Conservation (phyloP, 768 basidiomycete species). For the Boletus reticuloceps region DNA sequence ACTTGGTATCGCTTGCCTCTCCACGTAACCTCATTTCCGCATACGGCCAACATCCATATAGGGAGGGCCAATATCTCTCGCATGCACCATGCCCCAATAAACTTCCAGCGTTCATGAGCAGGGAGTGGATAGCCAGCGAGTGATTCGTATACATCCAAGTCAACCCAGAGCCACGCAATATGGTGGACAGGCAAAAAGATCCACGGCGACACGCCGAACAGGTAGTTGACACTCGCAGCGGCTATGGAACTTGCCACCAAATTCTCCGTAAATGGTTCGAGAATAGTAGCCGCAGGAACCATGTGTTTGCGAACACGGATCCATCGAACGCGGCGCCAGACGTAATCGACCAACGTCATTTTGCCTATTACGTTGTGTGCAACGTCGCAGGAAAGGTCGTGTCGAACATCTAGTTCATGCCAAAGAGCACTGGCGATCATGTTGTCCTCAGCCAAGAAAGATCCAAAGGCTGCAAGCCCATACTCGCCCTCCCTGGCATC, state of each 20-base stretch:
- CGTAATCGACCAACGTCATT: conserved; percentile 82
- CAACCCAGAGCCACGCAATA: conserved; percentile 68
- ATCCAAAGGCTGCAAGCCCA: conserved; percentile 79
- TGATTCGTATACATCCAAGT: conserved; percentile 79
- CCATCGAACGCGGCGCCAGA: conserved; percentile 91
- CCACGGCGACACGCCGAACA: conserved; percentile 52
- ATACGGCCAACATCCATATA: conserved; percentile 80
- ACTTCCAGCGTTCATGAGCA: conserved; percentile 46
- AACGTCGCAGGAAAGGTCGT: conserved; percentile 89
- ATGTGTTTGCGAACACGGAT: conserved; percentile 95
- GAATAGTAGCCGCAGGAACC: conserved; percentile 79
- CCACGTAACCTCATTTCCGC: conserved; percentile 85
- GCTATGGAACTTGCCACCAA: conserved; percentile 68
- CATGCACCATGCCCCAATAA: conserved; percentile 73
- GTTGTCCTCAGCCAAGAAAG: conserved; percentile 96
- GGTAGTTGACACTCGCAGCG: conserved; percentile 48
- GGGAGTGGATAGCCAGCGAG: conserved; percentile 67
- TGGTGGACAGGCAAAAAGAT: conserved; percentile 61
- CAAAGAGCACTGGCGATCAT: conserved; percentile 92
- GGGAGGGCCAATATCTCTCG: conserved; percentile 86
- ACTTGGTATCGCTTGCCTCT: conserved; percentile 79
- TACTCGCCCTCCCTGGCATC: conserved; percentile 21
- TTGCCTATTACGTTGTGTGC: conserved; percentile 86
- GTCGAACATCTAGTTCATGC: conserved; percentile 88
- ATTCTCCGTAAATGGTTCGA: conserved; percentile 93